Evolutionary conservation across 768 basidiomycete genomes (phyloP).

Genomic region (Naganishia onofrii): DNA sequence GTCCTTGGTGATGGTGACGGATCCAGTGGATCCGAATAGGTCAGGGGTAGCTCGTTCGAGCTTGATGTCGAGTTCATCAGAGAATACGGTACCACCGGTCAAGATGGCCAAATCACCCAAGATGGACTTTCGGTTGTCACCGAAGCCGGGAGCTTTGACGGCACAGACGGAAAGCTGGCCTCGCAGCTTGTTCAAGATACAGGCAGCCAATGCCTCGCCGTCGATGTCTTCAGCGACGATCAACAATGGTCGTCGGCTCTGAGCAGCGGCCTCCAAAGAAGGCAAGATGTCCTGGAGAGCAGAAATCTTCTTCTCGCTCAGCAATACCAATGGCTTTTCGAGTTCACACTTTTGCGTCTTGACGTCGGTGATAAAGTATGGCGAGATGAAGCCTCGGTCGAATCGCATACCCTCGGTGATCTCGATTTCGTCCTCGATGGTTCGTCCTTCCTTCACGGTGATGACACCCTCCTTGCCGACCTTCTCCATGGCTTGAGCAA

Average conservation of each 20-base stretch:
- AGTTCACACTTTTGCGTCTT: constrained; percentile 94
- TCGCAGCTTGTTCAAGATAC: constrained; percentile 98
- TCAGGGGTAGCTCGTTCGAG: constrained; percentile 85
- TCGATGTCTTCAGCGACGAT: constrained; percentile 98
- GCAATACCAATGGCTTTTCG: constrained; percentile 89
- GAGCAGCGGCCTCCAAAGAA: constrained; percentile 63
- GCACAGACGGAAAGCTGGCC: constrained; percentile 92
- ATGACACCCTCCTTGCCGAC: constrained; percentile 99
- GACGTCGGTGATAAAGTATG: constrained; percentile 98
- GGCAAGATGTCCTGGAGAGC: constrained; percentile 91
- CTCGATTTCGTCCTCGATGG: constrained; percentile 97
- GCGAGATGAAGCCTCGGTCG: constrained; percentile 96
- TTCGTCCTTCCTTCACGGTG: constrained; percentile 97
- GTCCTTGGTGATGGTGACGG: constrained; percentile 93
- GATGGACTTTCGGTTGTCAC: constrained; percentile 98
- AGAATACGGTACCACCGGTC: constrained; percentile 96
- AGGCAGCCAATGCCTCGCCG: constrained; percentile 94
- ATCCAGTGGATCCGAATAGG: constrained; percentile 84
- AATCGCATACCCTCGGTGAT: constrained; percentile 99
- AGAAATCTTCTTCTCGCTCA: constrained; percentile 98
- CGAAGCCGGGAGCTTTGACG: constrained; percentile 94
- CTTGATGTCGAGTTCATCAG: constrained; percentile 93
- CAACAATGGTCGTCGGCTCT: constrained; percentile 78
- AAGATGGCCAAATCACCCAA: constrained; percentile 95
- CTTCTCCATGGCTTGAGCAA: constrained; percentile 98